Conservation (phyloP, 2,329 filamentous ascomycete genomes). For the Plenodomus lindquistii region DNA sequence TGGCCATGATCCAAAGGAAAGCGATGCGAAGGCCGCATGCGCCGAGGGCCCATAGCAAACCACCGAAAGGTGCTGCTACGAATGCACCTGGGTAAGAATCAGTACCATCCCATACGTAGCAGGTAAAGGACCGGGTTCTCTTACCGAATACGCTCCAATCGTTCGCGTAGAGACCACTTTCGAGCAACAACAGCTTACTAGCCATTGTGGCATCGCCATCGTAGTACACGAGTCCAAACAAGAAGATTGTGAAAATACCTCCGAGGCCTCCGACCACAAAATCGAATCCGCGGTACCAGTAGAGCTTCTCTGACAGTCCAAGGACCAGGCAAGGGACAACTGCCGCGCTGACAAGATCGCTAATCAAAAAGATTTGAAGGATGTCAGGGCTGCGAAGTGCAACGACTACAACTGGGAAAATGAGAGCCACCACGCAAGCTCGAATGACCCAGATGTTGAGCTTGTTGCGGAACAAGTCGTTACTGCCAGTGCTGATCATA, state of each 20-base stretch:
- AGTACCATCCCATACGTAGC: constrained; percentile 2
- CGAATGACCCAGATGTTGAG: constrained; percentile 77
- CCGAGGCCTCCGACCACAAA: constrained; percentile 78
- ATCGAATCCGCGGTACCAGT: constrained; percentile 80
- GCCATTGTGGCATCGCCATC: constrained; percentile 67
- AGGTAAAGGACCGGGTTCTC: not conserved
- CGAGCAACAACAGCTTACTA: constrained; percentile 69
- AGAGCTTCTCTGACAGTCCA: constrained; percentile 66
- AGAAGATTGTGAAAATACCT: constrained; percentile 77
- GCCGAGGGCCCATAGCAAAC: constrained; percentile 69
- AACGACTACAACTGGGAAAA: constrained; percentile 73
- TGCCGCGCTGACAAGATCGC: constrained; percentile 76
- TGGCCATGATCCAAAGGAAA: constrained; percentile 63
- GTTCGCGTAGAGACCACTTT: constrained; percentile 72
- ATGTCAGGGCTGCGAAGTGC: constrained; percentile 75
- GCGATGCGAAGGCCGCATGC: constrained; percentile 64
- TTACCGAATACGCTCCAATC: constrained; percentile 80
- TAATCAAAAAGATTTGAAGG: constrained; percentile 81
- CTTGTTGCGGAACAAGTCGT: constrained; percentile 82
- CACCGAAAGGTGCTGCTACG: constrained; percentile 76
- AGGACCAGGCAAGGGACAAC: constrained; percentile 75
- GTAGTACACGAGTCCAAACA: constrained; percentile 81
- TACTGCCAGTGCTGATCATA: constrained; percentile 83
- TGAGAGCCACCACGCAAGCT: constrained; percentile 68
- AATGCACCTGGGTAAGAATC: constrained; percentile 60